These are phyloP conservation scores for Macrotyloma uniflorum DNA, from an alignment of 306 rosid genomes.

Conservation along the genomic window DNA sequence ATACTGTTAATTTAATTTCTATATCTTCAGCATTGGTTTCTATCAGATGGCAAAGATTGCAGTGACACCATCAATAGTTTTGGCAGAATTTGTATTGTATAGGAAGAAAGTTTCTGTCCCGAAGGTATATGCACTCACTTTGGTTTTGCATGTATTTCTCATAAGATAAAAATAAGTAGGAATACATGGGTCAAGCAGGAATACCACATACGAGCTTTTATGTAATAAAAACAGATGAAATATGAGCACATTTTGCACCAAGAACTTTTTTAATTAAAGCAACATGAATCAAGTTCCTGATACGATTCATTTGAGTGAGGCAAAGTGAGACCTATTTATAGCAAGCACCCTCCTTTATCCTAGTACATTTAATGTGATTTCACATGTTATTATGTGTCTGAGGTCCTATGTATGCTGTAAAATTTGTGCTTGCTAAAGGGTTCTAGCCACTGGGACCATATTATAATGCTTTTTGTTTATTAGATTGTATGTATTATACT, in stretches of 20 bases:
- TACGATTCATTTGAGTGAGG: background rate
- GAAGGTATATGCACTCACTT: conserved; percentile 59
- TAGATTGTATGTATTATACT: background rate
- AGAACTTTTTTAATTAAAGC: background rate
- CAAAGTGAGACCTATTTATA: conserved; percentile 9
- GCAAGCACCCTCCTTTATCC: background rate
- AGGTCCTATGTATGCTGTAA: background rate
- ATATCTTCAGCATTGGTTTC: conserved; percentile 82
- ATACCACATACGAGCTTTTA: conserved; percentile 13
- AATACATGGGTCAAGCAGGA: background rate
- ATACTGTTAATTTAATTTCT: conserved; percentile 41
- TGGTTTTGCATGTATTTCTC: conserved; percentile 19
- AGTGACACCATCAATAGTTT: conserved; percentile 88
- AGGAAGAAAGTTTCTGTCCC: conserved; percentile 69
- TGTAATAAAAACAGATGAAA: background rate
- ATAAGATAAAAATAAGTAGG: background rate
- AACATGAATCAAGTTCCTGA: background rate
- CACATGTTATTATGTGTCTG: background rate
- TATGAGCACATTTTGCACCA: background rate
- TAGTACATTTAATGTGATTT: conserved; percentile 17
- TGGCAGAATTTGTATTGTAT: conserved; percentile 76
- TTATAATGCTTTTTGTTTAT: background rate
- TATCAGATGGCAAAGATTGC: conserved; percentile 98
- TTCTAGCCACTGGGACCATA: background rate
- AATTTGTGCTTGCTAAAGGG: background rate